A percentile compares a stretch with the other conserved stretches of the same genome.
Evolutionary conservation across 139 green algal genomes (phyloP).

Genomic region (Diplosphaera chodatii): DNA sequence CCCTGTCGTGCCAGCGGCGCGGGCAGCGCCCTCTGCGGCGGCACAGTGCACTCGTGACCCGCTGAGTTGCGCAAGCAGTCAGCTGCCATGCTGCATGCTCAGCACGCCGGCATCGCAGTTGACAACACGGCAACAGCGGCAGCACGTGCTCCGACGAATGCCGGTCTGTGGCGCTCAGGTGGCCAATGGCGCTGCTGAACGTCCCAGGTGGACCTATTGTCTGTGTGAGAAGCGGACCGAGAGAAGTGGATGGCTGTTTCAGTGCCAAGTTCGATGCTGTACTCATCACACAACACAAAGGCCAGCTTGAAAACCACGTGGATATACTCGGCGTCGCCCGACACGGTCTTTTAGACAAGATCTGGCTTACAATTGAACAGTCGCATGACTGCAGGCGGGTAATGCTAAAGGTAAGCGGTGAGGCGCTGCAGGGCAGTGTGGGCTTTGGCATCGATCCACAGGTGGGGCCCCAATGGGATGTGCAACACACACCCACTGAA

Average conservation of each 20-base stretch:
- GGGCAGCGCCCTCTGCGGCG: no score
- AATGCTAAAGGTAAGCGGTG: slow-evolving; percentile 88
- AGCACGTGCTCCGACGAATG: no score
- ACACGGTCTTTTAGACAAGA: no score
- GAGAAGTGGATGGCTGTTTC: no score
- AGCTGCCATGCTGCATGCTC: neutral
- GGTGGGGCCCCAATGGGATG: neutral
- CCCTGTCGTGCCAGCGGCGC: neutral
- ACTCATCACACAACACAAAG: no score
- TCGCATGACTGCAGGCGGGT: slow-evolving; percentile 44
- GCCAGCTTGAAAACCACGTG: no score
- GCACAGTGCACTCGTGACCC: neutral
- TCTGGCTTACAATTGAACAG: neutral
- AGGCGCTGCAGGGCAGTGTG: slow-evolving; percentile 77
- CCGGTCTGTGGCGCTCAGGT: neutral
- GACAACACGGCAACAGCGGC: neutral
- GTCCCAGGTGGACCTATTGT: neutral
- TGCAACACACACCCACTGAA: no score
- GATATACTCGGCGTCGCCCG: no score
- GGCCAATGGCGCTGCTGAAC: neutral
- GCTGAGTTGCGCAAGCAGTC: neutral
- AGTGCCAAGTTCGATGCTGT: no score
- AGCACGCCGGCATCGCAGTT: no score
- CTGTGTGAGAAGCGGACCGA: no score
- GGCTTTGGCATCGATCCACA: slow-evolving; percentile 83